phyloP scores from a whole-genome alignment of 371 early-diverging fungal genomes.

The Mucor circinelloides region DNA sequence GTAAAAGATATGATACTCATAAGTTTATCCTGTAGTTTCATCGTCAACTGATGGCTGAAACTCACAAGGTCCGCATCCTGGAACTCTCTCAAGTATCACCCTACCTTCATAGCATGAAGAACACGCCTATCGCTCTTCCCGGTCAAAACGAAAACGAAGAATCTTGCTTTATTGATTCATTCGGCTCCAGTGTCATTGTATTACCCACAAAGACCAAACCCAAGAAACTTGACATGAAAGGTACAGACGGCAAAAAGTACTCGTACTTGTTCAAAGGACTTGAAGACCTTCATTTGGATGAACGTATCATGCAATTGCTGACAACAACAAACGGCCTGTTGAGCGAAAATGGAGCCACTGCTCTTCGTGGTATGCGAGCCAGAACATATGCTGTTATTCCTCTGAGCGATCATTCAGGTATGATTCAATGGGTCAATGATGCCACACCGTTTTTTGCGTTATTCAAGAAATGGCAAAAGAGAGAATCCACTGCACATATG shows the following conservation, averaged over 20 bases:
- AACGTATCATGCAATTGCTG: conserved; percentile 86
- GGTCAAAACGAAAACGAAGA: conserved; percentile 38
- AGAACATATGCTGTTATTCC: conserved; percentile 95
- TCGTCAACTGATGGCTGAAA: conserved; percentile 59
- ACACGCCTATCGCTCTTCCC: conserved; percentile 69
- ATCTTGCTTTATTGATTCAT: conserved; percentile 53
- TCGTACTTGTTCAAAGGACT: conserved; percentile 85
- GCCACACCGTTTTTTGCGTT: conserved; percentile 71
- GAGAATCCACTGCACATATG: conserved; percentile 49
- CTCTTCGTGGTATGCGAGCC: conserved; percentile 59
- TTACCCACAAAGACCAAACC: conserved; percentile 91
- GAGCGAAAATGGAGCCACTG: conserved; percentile 47
- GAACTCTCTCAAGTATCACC: conserved; percentile 68
- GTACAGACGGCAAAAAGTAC: conserved; percentile 77
- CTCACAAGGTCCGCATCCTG: conserved; percentile 59
- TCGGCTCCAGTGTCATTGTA: conserved; percentile 63
- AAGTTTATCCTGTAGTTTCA: conserved; percentile 30
- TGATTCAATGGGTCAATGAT: conserved; percentile 97
- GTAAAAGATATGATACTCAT: not conserved
- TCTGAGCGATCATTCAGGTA: conserved; percentile 89
- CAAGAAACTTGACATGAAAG: conserved; percentile 78
- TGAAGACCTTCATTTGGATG: conserved; percentile 94
- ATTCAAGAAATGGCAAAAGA: conserved; percentile 60
- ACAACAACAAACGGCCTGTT: conserved; percentile 75
- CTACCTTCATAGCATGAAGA: conserved; percentile 52